phyloP scores from a whole-genome alignment of 352 stramenopile genomes.

The Globisporangium splendens region DNA sequence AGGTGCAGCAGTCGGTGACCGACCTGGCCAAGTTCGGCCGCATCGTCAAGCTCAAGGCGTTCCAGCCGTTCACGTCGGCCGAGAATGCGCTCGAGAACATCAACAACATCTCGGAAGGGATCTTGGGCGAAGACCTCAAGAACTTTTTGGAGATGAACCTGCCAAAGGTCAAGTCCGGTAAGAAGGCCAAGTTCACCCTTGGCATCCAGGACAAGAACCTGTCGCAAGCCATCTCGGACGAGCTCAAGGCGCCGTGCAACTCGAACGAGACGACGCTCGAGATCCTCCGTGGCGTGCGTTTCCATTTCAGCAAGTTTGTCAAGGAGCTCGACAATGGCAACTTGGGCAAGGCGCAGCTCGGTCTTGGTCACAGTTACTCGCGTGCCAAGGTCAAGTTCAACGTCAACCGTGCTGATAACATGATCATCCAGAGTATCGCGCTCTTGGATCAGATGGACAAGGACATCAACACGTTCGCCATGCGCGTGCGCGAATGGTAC shows the following conservation, averaged over 20 bases:
- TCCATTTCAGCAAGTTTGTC: constrained; percentile 98
- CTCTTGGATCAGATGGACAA: constrained; percentile 99
- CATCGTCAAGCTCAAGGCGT: constrained; percentile 98
- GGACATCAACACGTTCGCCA: constrained; percentile 99
- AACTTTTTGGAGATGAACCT: constrained; percentile 99
- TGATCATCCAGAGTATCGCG: constrained; percentile 99
- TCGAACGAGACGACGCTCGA: constrained; percentile 97
- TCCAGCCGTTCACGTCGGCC: constrained; percentile 98
- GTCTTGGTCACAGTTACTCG: constrained; percentile 99
- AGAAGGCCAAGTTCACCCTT: constrained; percentile 88
- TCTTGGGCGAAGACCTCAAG: constrained; percentile 92
- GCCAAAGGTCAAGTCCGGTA: constrained; percentile 93
- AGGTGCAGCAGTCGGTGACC: constrained; percentile 91
- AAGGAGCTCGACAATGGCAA: constrained; percentile 96
- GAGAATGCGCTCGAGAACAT: constrained; percentile 99
- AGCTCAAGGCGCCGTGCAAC: constrained; percentile 91
- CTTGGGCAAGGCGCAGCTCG: constrained; percentile 97
- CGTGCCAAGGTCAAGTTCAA: constrained; percentile 99
- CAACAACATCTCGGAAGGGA: constrained; percentile 96
- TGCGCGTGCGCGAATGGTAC: constrained; percentile 99
- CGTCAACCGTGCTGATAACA: constrained; percentile 99
- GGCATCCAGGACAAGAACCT: constrained; percentile 93
- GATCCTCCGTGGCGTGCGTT: constrained; percentile 94
- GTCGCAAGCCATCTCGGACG: constrained; percentile 95
- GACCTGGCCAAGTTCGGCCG: constrained; percentile 95